Percentiles rank a stretch among this genome's conserved stretches.
phyloP scores from a whole-genome alignment of 75 land plant genomes.

The Pinus taeda region DNA sequence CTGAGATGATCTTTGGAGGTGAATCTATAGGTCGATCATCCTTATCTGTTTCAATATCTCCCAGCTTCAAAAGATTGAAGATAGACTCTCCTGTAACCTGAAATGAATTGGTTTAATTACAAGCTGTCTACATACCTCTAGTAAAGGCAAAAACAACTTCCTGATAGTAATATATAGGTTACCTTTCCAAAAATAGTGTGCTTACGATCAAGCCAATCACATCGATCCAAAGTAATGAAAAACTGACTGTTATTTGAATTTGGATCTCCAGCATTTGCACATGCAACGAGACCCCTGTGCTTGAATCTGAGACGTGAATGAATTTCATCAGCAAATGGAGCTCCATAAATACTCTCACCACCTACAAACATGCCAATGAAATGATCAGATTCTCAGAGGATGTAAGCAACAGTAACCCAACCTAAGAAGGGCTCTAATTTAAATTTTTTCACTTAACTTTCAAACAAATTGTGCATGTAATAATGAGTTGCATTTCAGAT shows the following conservation, averaged over 20 bases:
- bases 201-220: slow-evolving; percentile 93
- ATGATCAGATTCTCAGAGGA: neutral
- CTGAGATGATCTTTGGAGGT: slow-evolving; percentile 58
- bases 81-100: slow-evolving; percentile 97
- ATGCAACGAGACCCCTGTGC: slow-evolving; percentile 91
- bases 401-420: neutral
- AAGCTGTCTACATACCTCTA: neutral
- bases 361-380: slow-evolving; percentile 39
- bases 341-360: slow-evolving; percentile 95
- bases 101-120: neutral
- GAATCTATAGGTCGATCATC: slow-evolving; percentile 90
- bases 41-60: slow-evolving; percentile 80
- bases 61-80: slow-evolving; percentile 78
- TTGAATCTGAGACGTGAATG: slow-evolving; percentile 88
- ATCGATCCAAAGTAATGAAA: slow-evolving; percentile 85
- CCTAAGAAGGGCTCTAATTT: neutral
- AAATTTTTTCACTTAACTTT: neutral
- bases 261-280: slow-evolving; percentile 89
- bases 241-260: slow-evolving; percentile 94
- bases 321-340: slow-evolving; percentile 79
- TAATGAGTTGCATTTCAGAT: neutral
- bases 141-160: neutral
- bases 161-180: neutral
- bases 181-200: slow-evolving; percentile 99
- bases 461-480: neutral